Evolutionary conservation across 1,284 basidiomycete species (phyloP).

Genomic region (Malassezia obtusa): DNA sequence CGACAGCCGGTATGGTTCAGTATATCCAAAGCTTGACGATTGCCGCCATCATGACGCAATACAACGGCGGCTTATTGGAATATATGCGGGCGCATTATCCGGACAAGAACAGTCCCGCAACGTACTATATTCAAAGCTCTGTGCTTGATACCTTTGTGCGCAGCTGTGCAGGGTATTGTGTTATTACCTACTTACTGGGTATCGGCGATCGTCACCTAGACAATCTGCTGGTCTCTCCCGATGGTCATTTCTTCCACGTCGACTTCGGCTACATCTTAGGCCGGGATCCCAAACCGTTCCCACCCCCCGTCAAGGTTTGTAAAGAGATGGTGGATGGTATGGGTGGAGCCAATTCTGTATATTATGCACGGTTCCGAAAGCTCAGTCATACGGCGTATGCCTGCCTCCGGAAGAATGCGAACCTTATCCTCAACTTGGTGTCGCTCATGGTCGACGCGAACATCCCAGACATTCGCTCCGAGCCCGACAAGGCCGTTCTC

Average conservation of each 20-base stretch:
- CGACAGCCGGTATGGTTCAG: constrained; percentile 87
- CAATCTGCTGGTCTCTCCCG: constrained; percentile 82
- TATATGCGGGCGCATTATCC: constrained; percentile 77
- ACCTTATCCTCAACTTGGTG: constrained; percentile 89
- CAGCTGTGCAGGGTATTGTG: constrained; percentile 96
- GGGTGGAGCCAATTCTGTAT: constrained; percentile 66
- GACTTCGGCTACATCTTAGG: constrained; percentile 99
- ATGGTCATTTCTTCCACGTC: constrained; percentile 66
- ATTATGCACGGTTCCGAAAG: constrained; percentile 86
- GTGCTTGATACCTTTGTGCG: constrained; percentile 94
- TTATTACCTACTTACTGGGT: constrained; percentile 89
- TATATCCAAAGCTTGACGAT: constrained; percentile 92
- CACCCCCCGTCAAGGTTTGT: constrained; percentile 94
- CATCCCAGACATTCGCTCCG: constrained; percentile 87
- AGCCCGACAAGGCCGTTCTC: constrained; percentile 57
- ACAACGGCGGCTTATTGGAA: constrained; percentile 68
- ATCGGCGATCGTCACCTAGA: constrained; percentile 96
- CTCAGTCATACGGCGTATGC: constrained; percentile 94
- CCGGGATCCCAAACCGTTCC: constrained; percentile 93
- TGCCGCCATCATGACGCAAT: constrained; percentile 69
- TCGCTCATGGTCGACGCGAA: constrained; percentile 96
- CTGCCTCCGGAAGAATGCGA: constrained; percentile 82
- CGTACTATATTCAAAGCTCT: constrained; percentile 77
- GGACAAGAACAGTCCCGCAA: constrained; percentile 81
- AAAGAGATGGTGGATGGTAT: constrained; percentile 99